Conservation (phyloP, 2,329 filamentous ascomycete species). For the Metarhizium guizhouense region DNA sequence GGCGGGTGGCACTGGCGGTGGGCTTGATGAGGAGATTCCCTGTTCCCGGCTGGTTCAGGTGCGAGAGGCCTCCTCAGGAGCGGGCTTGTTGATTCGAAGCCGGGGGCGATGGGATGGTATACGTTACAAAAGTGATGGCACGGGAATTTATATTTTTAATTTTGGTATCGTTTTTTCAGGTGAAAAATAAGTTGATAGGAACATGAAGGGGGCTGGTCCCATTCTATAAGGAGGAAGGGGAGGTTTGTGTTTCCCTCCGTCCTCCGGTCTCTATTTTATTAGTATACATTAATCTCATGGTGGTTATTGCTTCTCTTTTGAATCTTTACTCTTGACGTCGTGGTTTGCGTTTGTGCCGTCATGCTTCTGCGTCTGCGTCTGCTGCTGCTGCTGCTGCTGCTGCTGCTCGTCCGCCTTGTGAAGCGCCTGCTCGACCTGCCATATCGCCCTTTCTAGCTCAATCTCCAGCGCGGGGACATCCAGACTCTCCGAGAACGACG, state of each 20-base stretch:
- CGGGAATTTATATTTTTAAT: too few relatives aligned
- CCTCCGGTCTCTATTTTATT: not conserved
- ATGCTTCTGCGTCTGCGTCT: constrained; percentile 1
- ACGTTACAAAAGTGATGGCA: too few relatives aligned
- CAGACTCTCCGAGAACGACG: constrained; percentile 50
- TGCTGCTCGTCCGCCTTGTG: constrained; percentile 21
- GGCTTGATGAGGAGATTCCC: constrained; percentile 20
- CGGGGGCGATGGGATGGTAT: too few relatives aligned
- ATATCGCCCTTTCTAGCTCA: constrained; percentile 67
- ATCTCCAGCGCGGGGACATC: constrained; percentile 61
- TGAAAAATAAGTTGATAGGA: too few relatives aligned
- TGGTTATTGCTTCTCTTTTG: not conserved
- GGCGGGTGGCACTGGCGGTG: constrained; percentile 20
- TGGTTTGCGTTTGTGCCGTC: not conserved
- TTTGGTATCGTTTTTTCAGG: too few relatives aligned
- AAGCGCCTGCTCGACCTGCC: constrained; percentile 55
- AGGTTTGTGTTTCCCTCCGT: not conserved
- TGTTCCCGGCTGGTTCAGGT: constrained; percentile 5
- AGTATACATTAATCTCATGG: constrained; percentile 9
- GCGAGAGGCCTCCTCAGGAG: not conserved
- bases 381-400: not conserved
- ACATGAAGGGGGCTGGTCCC: not conserved
- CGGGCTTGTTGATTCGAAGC: not conserved
- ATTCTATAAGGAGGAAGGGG: not conserved
- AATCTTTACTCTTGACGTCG: not conserved